Evolutionary conservation across 202 grass and related monocot genomes (phyloP).

Genomic region (Setaria viridis): DNA sequence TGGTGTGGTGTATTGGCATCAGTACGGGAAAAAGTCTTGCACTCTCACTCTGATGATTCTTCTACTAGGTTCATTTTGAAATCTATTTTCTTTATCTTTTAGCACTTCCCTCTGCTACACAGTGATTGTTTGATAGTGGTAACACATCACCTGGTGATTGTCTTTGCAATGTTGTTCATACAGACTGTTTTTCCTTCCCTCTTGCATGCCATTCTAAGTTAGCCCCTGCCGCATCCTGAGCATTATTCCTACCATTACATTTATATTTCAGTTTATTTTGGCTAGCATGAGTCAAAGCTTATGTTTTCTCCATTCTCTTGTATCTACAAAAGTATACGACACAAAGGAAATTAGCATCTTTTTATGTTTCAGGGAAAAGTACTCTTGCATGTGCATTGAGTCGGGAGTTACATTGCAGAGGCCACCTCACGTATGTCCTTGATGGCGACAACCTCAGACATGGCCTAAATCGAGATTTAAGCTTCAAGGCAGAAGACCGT

Average conservation of each 20-base stretch:
- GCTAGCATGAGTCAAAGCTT: conserved; percentile 14
- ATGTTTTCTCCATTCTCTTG: conserved; percentile 26
- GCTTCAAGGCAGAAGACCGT: conserved; percentile 86
- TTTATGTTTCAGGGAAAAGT: conserved; percentile 79
- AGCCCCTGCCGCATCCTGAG: neutral
- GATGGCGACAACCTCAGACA: conserved; percentile 98
- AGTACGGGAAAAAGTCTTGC: neutral
- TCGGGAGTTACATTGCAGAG: conserved; percentile 78
- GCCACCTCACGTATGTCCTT: conserved; percentile 79
- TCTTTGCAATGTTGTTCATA: conserved; percentile 6
- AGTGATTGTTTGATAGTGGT: conserved; percentile 11
- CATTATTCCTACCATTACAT: conserved; percentile 5
- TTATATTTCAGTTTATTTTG: conserved; percentile 30
- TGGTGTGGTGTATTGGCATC: neutral
- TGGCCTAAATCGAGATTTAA: conserved; percentile 88
- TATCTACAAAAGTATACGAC: conserved; percentile 23
- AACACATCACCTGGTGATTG: neutral
- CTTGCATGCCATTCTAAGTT: conserved; percentile 9
- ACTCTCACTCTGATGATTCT: conserved; percentile 13
- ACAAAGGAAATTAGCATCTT: conserved; percentile 38
- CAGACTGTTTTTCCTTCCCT: neutral
- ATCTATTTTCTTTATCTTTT: conserved; percentile 20
- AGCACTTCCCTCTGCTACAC: neutral
- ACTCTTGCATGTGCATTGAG: conserved; percentile 93
- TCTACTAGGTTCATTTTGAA: conserved; percentile 27